Evolutionary conservation across 176 grass and related monocot species (phyloP).

Genomic region (Themeda triandra): DNA sequence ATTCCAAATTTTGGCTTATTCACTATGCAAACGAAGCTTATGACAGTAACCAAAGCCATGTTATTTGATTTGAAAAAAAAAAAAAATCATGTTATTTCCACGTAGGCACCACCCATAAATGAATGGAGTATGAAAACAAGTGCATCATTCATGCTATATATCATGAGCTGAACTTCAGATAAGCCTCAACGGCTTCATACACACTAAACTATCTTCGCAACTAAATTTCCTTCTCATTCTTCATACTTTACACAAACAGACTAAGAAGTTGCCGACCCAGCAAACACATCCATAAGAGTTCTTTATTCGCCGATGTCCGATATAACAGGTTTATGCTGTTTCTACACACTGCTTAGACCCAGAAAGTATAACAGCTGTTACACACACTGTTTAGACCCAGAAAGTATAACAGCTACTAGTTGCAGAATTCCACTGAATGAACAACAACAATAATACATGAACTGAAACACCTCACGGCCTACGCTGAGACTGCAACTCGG

Average conservation of each 20-base stretch:
- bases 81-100: neutral
- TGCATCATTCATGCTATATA: neutral
- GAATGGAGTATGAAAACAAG: neutral
- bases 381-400: constrained; percentile 11
- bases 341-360: constrained; percentile 9
- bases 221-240: neutral
- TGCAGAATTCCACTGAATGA: constrained; percentile 23
- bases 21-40: neutral
- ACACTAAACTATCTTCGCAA: neutral
- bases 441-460: neutral
- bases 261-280: neutral
- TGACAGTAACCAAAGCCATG: neutral
- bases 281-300: neutral
- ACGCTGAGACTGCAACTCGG: constrained; percentile 2
- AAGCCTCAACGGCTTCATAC: neutral
- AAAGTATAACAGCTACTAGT: neutral
- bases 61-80: neutral
- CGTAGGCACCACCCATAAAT: neutral
- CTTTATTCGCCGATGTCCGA: neutral
- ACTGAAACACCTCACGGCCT: constrained; percentile 13
- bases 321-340: neutral
- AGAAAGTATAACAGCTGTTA: constrained; percentile 10
- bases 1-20: neutral
- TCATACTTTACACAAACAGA: neutral
- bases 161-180: neutral